Base-by-base conservation (phyloP, 495 filamentous ascomycete species). In the Tuber aestivum region DNA sequence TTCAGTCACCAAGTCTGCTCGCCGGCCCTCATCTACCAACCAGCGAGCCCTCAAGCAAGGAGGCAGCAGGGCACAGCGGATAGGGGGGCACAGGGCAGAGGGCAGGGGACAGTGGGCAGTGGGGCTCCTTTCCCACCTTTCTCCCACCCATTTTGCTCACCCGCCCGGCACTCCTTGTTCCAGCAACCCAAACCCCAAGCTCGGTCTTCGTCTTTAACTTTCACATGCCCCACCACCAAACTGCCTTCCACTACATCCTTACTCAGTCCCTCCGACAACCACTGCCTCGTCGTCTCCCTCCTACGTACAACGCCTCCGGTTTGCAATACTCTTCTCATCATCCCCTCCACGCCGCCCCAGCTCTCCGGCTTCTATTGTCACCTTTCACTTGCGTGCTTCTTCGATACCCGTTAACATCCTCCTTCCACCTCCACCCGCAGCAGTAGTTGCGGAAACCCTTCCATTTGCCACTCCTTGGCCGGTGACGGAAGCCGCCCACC, bases 391-490 rank as follows among this genome's bases (percentile, higher is more conserved):
- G 35, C 27, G 41, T 72, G 70, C 45, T 42, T 42, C 70, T 65
- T 65, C 6, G 20, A 65, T 35, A 65, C 32, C 20, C 27, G 56
- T 27, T 18, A 65, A 32, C 56, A 35, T 65, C 18, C 27, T 32
- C 27, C 56, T 32, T 18, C 12, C 16, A 0, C 5, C 42, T 27
- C 27, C n/a, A 12, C 5, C 56, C 6, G 7, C 27, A 27, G 16
- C 56, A 32, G 32, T 35, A 32, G 27, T 12, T 27, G 27, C 56
- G 16, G 32, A 65, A 65, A 16, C 56, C 10, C 41, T 21, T 48
- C 41, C 32, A 40, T 72, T 16, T 38, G 21, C 18, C 70, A 23
- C 18, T n/a, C 70, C 32, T 83, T 83, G 70, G 23, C 18, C 50
- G 27, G 23, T 41, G n/a, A 14, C 56, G n/a, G 56, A 61, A 32